phyloP scores from a whole-genome alignment of 1,284 basidiomycete species.

The Neonothopanus nambi region DNA sequence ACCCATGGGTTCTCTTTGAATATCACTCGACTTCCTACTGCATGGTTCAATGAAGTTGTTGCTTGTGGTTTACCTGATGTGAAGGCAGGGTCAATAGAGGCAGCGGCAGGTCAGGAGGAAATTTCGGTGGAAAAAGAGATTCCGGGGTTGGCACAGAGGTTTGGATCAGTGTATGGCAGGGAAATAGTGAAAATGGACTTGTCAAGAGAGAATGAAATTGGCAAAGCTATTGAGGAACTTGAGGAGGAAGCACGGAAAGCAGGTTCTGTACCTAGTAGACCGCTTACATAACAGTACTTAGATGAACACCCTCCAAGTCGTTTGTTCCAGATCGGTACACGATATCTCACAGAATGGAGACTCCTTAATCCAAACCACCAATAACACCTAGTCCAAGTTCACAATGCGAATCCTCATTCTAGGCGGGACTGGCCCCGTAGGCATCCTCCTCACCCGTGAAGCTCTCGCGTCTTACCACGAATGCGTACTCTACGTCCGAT shows the following conservation, averaged over 20 bases:
- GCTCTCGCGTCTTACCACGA: constrained; percentile 42
- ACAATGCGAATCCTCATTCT: constrained; percentile 44
- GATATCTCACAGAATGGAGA: neutral
- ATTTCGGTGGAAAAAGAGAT: constrained; percentile 52
- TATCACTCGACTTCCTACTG: constrained; percentile 74
- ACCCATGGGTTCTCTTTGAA: constrained; percentile 97
- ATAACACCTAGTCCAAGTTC: neutral
- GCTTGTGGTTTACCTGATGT: constrained; percentile 94
- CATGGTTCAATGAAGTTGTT: constrained; percentile 87
- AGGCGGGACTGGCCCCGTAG: constrained; percentile 62
- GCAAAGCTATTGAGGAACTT: constrained; percentile 46
- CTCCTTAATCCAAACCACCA: constrained; percentile 3
- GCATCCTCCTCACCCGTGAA: constrained; percentile 54
- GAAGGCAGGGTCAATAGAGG: constrained; percentile 66
- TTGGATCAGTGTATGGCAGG: constrained; percentile 55
- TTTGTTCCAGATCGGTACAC: neutral
- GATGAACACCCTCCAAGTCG: constrained; percentile 1
- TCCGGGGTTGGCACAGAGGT: constrained; percentile 48
- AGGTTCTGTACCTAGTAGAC: neutral
- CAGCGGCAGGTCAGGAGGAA: constrained; percentile 34
- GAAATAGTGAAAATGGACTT: constrained; percentile 54
- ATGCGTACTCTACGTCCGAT: constrained; percentile 59
- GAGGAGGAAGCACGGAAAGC: constrained; percentile 38
- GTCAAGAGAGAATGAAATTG: constrained; percentile 48
- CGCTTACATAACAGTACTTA: neutral